Percentiles rank a stretch among this genome's conserved stretches.
phyloP scores from a whole-genome alignment of 805 yeast genomes.

The Metschnikowia chrysomelidarum region DNA sequence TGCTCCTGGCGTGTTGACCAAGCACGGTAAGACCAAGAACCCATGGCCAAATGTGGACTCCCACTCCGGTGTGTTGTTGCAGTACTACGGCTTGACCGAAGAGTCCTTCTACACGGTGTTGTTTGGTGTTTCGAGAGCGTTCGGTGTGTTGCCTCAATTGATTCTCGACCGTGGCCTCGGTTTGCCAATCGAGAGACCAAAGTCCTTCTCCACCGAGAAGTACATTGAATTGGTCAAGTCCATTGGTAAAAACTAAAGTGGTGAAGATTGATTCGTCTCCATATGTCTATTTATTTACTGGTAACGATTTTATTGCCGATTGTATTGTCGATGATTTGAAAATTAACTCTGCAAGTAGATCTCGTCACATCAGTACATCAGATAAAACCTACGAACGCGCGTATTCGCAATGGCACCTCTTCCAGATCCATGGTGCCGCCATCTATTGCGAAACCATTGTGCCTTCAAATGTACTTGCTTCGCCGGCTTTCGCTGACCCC shows the following conservation, averaged over 20 bases:
- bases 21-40: conserved; percentile 83
- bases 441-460: no score
- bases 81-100: conserved; percentile 76
- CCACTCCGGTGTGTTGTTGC: conserved; percentile 73
- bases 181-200: conserved; percentile 80
- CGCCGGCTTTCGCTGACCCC: conserved; percentile 10
- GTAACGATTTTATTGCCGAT: conserved; percentile 11
- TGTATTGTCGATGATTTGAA: no score
- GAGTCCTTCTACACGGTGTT: conserved; percentile 74
- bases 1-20: conserved; percentile 70
- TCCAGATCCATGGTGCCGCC: no score
- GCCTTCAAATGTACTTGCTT: conserved; percentile 3
- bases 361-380: conserved; percentile 1
- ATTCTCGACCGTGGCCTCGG: conserved; percentile 78
- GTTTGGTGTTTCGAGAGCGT: conserved; percentile 78
- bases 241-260: conserved; percentile 19
- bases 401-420: background rate
- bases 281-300: conserved; percentile 18
- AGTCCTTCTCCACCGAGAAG: conserved; percentile 39
- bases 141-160: conserved; percentile 77
- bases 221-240: conserved; percentile 25
- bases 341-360: background rate
- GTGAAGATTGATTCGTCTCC: conserved; percentile 3
- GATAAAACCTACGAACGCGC: background rate
- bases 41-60: conserved; percentile 87